Evolutionary conservation across 192 early-diverging fungal genomes (phyloP).

Genomic region (Umbelopsis ramanniana): DNA sequence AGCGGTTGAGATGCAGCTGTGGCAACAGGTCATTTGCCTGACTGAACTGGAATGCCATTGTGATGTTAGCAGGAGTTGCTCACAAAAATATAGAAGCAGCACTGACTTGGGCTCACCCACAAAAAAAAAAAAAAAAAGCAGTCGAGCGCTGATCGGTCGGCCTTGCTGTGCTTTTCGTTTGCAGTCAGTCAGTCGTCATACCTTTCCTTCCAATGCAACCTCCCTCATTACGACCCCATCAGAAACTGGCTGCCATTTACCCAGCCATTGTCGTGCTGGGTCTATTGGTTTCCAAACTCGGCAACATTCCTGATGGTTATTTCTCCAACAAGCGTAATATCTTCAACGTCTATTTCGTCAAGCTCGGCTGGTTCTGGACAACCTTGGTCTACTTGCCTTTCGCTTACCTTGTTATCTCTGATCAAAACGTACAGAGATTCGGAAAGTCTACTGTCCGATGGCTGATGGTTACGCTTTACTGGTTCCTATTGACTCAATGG

Average conservation of each 20-base stretch:
- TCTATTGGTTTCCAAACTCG: slow-evolving; percentile 15
- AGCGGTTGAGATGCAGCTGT: slow-evolving; percentile 40
- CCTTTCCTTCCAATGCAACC: slow-evolving; percentile 8
- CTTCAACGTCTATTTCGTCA: slow-evolving; percentile 80
- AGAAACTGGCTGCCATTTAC: slow-evolving; percentile 25
- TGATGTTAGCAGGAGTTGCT: slow-evolving; percentile 31
- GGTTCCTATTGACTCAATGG: slow-evolving; percentile 86
- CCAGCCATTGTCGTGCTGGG: slow-evolving; percentile 20
- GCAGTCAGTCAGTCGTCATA: not conserved
- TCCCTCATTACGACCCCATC: slow-evolving; percentile 31
- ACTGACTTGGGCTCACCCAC: not conserved
- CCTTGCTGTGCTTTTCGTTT: too few relatives aligned
- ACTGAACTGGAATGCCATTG: slow-evolving; percentile 30
- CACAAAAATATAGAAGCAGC: slow-evolving; percentile 14
- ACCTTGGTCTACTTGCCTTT: slow-evolving; percentile 60
- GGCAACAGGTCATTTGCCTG: slow-evolving; percentile 43
- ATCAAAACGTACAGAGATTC: slow-evolving; percentile 30
- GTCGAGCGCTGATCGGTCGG: not conserved
- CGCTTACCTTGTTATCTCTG: slow-evolving; percentile 44
- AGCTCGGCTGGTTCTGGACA: slow-evolving; percentile 91
- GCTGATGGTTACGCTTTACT: slow-evolving; percentile 75
- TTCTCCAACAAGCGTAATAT: slow-evolving; percentile 76
- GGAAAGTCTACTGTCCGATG: slow-evolving; percentile 49
- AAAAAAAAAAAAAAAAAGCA: not conserved
- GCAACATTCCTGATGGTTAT: slow-evolving; percentile 31